Evolutionary conservation across 1,284 basidiomycete genomes (phyloP), one percentile per base, ranked within the genome.

Genomic region (Ceratorhiza oryzae-sativae): DNA sequence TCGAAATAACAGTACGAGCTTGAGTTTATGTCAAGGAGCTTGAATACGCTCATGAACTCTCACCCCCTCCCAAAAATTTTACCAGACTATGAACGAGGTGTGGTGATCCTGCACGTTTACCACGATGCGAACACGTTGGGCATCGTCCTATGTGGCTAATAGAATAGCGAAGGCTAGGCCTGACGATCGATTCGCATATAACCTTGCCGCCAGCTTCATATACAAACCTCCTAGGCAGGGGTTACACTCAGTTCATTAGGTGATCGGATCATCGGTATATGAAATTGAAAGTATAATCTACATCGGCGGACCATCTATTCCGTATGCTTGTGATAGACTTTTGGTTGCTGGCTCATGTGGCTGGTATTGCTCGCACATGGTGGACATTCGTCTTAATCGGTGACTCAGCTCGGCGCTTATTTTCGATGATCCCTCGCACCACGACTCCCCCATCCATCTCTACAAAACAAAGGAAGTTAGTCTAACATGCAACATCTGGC

Each of bases 71-170:
- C 34, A 9, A 36, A 18, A 36, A 36, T 6, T 12, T 56, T 23
- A n/a, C 32, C n/a, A 58, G 39, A 58, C 39, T 58, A 23, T 34
- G 34, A 18, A 41, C 55, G 41, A 27, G 45, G 60, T 62, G 60
- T 23, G 60, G 42, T 62, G 60, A 62, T 62, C 60, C 42, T 13
- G 45, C 60, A 51, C 30, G 32, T 55, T 41, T 25, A 8, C 53
- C 67, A 71, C 67, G 67, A 48, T 30, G 27, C 27, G 30, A 27
- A 23, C 67, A 71, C 67, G 67, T 49, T 59, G 67, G 45, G 25
- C 9, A 15, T 34, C 23, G 13, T 42, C 42, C 18, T 45, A 48
- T 45, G 45, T 34, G 45, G 42, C 25, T 34, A 34, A 45, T 30
- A 62, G 2, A 34, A 46, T 62, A 18, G 27, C 13, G 36, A 39